Evolutionary conservation across 2,329 filamentous ascomycete species (phyloP).

Genomic region (Trichoderma koningii): DNA sequence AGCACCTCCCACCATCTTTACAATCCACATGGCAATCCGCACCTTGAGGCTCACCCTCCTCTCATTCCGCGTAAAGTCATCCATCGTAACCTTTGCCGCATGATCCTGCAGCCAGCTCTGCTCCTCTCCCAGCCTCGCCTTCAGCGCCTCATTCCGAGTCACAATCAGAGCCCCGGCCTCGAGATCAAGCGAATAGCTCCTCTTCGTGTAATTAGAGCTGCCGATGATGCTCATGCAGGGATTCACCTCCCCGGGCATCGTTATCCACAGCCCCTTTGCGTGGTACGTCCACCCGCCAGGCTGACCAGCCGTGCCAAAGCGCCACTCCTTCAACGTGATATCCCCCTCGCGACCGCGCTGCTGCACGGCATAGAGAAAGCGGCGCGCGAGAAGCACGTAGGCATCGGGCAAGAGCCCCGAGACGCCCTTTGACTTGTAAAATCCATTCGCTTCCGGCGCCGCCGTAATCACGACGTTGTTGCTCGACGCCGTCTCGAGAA

Average conservation of each 20-base stretch:
- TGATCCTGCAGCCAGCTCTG: constrained; percentile 77
- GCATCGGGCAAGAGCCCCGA: constrained; percentile 89
- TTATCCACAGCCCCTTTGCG: constrained; percentile 93
- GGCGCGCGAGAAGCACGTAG: constrained; percentile 83
- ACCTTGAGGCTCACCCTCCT: constrained; percentile 84
- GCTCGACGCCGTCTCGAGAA: constrained; percentile 70
- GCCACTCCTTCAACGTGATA: constrained; percentile 85
- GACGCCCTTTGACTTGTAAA: constrained; percentile 84
- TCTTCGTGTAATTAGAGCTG: constrained; percentile 92
- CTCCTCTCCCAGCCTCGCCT: constrained; percentile 74
- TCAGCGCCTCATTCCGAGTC: constrained; percentile 72
- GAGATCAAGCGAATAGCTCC: constrained; percentile 88
- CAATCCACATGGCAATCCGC: constrained; percentile 90
- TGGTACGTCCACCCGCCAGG: constrained; percentile 95
- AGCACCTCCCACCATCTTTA: constrained; percentile 82
- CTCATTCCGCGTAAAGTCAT: constrained; percentile 80
- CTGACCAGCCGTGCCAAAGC: constrained; percentile 75
- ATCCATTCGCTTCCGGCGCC: constrained; percentile 91
- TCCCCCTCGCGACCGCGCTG: constrained; percentile 51
- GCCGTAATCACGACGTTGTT: constrained; percentile 87
- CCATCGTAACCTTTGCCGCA: constrained; percentile 66
- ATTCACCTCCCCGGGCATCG: constrained; percentile 63
- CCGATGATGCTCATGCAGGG: constrained; percentile 83
- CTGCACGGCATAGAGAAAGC: constrained; percentile 68
- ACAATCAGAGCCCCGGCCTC: constrained; percentile 87